phyloP scores from a whole-genome alignment of 179 eudicot species.

The Heliamphora ciliata region DNA sequence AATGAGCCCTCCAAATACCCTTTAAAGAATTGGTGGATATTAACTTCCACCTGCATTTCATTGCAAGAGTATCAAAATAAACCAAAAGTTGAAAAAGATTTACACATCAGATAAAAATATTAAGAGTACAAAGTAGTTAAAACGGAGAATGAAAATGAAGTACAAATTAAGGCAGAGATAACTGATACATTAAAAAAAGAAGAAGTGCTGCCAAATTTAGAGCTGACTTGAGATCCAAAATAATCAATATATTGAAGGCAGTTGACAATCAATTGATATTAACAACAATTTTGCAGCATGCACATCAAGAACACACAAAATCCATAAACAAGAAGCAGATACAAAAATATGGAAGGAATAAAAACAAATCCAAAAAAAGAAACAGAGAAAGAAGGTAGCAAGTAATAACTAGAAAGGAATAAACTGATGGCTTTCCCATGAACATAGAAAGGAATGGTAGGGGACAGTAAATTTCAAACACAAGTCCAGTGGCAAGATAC shows the following conservation, averaged over 20 bases:
- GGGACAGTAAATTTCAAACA: too few relatives aligned
- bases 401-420: too few relatives aligned
- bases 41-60: constrained; percentile 36
- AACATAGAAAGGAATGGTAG: too few relatives aligned
- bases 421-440: too few relatives aligned
- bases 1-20: constrained; percentile 39
- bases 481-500: too few relatives aligned
- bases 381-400: not conserved
- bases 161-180: not conserved
- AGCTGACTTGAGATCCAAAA: not conserved
- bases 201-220: not conserved
- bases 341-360: too few relatives aligned
- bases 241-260: not conserved
- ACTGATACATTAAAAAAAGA: not conserved
- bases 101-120: not conserved
- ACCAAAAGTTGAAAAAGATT: not conserved
- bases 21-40: constrained; percentile 49
- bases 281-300: not conserved
- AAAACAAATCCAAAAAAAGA: not conserved
- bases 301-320: not conserved
- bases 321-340: too few relatives aligned
- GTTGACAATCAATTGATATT: not conserved
- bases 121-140: not conserved
- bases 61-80: not conserved
- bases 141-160: not conserved